Evolutionary conservation across 2,329 filamentous ascomycete species (phyloP), one percentile per base, ranked within the genome.

Genomic region (Arachnopeziza araneosa): DNA sequence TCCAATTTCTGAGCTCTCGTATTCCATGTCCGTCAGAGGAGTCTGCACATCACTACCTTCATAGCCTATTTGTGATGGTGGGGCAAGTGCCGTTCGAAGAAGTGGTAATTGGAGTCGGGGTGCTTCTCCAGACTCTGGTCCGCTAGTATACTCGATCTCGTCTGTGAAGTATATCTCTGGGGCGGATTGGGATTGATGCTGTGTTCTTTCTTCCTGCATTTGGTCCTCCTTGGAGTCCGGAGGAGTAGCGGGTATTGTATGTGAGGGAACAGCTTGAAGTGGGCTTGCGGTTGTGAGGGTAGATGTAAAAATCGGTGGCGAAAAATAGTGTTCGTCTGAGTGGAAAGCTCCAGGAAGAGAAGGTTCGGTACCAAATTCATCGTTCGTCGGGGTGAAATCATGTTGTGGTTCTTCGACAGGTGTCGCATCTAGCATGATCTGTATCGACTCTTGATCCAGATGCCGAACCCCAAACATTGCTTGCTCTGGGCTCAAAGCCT

Each of bases 1-100:
- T 24, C 54, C 36, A 49, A 24, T 24, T 48, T 68, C 70, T 19
- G 68, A 71, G 12, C 70, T 71, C 36, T 71, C 71, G 56, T 71
- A 71, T 6, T 69, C 68, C 49, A 71, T 69, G 50, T 73, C 71
- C 12, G 70, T 72, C 1, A 66, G 54, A 17, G 70, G 67, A 7
- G 68, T 69, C 22, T 61, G 62, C 14, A 71, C 55, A 14, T 68
- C 66, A 48, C 65, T 60, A 1, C 60, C 56, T 54, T 57, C 59
- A 44, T 67, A 64, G 10, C 61, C 22, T 14, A 17, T 12, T 5
- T 44, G 36, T 44, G 24, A 24, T 26, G 52, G 52, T 8, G 66
- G 59, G 36, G 66, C 66, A 19, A 71, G 58, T 23, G 69, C 68
- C 21, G 63, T 67, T 48, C 67, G 66, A 53, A 71, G 57, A 53